phyloP scores from a whole-genome alignment of 768 basidiomycete genomes.

The Xerocomus potaroensis region DNA sequence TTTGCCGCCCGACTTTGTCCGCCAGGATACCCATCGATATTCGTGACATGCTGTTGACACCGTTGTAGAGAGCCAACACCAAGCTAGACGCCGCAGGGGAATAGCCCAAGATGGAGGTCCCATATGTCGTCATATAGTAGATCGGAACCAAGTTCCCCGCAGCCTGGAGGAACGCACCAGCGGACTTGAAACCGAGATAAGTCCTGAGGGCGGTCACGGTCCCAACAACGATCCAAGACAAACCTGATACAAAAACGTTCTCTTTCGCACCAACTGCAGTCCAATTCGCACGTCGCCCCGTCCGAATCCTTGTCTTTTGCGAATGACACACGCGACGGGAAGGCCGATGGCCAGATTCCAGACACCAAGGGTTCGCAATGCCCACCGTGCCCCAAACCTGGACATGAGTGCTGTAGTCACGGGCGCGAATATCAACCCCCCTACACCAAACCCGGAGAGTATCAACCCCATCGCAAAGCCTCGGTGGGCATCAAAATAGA shows the following conservation, averaged over 20 bases:
- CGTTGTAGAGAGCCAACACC: constrained; percentile 1
- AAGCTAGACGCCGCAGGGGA: neutral
- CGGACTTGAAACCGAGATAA: neutral
- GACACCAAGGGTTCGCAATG: neutral
- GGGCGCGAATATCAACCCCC: neutral
- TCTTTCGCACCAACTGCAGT: neutral
- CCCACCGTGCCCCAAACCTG: neutral
- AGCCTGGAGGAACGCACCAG: neutral
- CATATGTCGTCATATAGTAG: neutral
- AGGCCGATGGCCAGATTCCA: neutral
- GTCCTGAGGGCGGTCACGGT: neutral
- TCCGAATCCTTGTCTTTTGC: neutral
- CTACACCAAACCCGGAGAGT: neutral
- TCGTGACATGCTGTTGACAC: neutral
- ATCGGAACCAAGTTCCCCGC: constrained; percentile 2
- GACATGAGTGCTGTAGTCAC: neutral
- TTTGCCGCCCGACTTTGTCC: constrained; percentile 1
- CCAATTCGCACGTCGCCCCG: neutral
- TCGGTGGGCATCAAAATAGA: neutral
- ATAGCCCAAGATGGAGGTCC: neutral
- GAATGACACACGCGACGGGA: neutral
- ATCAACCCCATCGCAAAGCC: neutral
- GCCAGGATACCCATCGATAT: constrained; percentile 2
- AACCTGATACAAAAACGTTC: constrained; percentile 4
- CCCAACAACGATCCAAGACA: neutral